These are phyloP conservation scores for Lachnellula hyalina DNA, from an alignment of 2,329 filamentous ascomycete species.

Conservation along the genomic window DNA sequence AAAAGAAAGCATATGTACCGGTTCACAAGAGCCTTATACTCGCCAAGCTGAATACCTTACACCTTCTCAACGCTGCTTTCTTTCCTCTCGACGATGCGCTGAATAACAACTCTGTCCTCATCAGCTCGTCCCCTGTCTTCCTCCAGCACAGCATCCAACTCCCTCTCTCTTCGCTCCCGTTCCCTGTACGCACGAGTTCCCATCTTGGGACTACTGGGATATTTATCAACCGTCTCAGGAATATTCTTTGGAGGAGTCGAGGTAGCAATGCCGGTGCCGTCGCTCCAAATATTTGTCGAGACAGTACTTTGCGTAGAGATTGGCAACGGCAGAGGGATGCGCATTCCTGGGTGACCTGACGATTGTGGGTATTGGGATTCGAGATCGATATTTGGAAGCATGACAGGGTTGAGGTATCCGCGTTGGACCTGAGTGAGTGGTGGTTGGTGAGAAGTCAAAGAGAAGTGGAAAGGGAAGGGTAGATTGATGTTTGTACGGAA, in stretches of 20 bases:
- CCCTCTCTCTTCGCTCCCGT: slow-evolving; percentile 7
- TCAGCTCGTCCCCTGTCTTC: background rate
- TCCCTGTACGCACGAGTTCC: slow-evolving; percentile 24
- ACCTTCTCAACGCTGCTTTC: slow-evolving; percentile 5
- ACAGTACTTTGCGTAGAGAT: background rate
- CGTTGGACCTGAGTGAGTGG: background rate
- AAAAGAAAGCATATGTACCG: background rate
- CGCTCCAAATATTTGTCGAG: slow-evolving; percentile 6
- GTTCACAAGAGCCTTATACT: background rate
- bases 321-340: background rate
- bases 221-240: slow-evolving; percentile 4
- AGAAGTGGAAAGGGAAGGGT: slow-evolving; percentile 19
- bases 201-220: slow-evolving; percentile 11
- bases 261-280: background rate
- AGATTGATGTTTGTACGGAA: slow-evolving; percentile 22
- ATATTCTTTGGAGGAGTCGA: background rate
- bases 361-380: background rate
- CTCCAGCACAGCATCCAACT: background rate
- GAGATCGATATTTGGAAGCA: slow-evolving; percentile 1
- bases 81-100: slow-evolving; percentile 9
- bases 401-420: background rate
- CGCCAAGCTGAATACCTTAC: background rate
- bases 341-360: background rate
- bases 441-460: slow-evolving; percentile 6
- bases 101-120: slow-evolving; percentile 3